Percentiles rank a stretch among this genome's conserved stretches.
Conservation (phyloP, 1,284 basidiomycete species). For the Melanopsichium pennsylvanicum region DNA sequence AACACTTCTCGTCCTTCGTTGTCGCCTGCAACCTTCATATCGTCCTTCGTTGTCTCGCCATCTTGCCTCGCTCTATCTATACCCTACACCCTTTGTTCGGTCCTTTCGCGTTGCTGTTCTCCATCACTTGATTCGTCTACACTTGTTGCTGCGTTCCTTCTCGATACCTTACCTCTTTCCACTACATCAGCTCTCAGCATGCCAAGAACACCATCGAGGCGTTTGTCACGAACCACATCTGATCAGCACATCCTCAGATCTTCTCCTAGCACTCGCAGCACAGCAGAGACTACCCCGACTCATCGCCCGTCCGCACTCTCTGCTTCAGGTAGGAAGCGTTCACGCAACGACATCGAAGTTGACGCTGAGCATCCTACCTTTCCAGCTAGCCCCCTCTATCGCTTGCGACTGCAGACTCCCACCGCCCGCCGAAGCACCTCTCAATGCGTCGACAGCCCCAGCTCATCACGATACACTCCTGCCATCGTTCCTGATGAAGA, state of each 20-base stretch:
- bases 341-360: slow-evolving; percentile 24
- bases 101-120: no score
- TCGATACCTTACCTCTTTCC: not conserved
- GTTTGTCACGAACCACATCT: slow-evolving; percentile 19
- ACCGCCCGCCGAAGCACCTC: slow-evolving; percentile 1
- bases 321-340: slow-evolving; percentile 28
- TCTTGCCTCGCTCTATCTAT: no score
- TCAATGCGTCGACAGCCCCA: slow-evolving; percentile 24
- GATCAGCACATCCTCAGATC: slow-evolving; percentile 18
- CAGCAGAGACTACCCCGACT: slow-evolving; percentile 15
- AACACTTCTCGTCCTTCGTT: not conserved
- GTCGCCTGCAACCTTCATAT: no score
- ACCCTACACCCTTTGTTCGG: not conserved
- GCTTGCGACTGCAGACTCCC: slow-evolving; percentile 21
- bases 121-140: no score
- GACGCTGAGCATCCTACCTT: slow-evolving; percentile 11
- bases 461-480: slow-evolving; percentile 17
- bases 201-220: slow-evolving; percentile 28
- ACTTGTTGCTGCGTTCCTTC: not conserved
- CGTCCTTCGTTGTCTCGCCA: no score
- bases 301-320: slow-evolving; percentile 18
- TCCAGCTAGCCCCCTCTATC: slow-evolving; percentile 28
- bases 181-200: slow-evolving; percentile 27
- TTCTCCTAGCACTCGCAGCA: slow-evolving; percentile 10
- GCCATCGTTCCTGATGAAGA: slow-evolving; percentile 30